Percentiles rank a stretch among this genome's conserved stretches.
These are phyloP conservation scores for Starmerella apis DNA, from an alignment of 805 yeast genomes.

Conservation along the genomic window DNA sequence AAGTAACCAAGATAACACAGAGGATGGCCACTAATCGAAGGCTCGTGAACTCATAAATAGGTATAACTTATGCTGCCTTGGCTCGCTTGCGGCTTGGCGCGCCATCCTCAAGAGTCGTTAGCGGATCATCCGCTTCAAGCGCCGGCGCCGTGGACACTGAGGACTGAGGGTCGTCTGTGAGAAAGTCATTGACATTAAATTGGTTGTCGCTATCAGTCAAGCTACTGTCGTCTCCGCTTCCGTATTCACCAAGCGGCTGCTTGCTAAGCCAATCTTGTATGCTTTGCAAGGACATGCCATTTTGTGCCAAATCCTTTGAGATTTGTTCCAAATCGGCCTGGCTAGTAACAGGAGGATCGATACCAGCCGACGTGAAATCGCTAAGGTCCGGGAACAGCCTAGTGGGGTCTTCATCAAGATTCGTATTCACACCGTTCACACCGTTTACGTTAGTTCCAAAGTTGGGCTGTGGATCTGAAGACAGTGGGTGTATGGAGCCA, in stretches of 20 bases:
- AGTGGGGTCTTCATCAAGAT: constrained; percentile 14
- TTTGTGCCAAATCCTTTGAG: constrained; percentile 12
- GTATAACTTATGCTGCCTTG: constrained; percentile 2
- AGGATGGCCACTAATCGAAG: no score
- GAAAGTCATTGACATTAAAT: constrained; percentile 26
- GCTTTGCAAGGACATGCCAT: constrained; percentile 17
- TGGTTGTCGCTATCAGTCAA: constrained; percentile 11
- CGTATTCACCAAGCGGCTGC: constrained; percentile 9
- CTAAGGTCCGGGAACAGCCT: constrained; percentile 22
- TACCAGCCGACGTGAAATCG: constrained; percentile 1
- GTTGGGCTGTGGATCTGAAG: constrained; percentile 3
- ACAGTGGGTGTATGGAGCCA: constrained; percentile 1
- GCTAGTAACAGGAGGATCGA: constrained; percentile 15
- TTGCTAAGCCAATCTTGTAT: constrained; percentile 21
- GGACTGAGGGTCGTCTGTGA: constrained; percentile 13
- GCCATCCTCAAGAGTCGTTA: neutral
- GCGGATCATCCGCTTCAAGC: constrained; percentile 1
- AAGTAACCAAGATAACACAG: no score
- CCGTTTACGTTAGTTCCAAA: constrained; percentile 4
- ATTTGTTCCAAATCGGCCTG: constrained; percentile 20
- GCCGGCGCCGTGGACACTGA: neutral
- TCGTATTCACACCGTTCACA: constrained; percentile 1
- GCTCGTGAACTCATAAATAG: constrained; percentile 4
- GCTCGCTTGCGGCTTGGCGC: constrained; percentile 12
- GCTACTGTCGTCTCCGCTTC: constrained; percentile 3